Evolutionary conservation across 495 filamentous ascomycete species (phyloP), one percentile per base, ranked within the genome.

Genomic region (Evernia prunastri): DNA sequence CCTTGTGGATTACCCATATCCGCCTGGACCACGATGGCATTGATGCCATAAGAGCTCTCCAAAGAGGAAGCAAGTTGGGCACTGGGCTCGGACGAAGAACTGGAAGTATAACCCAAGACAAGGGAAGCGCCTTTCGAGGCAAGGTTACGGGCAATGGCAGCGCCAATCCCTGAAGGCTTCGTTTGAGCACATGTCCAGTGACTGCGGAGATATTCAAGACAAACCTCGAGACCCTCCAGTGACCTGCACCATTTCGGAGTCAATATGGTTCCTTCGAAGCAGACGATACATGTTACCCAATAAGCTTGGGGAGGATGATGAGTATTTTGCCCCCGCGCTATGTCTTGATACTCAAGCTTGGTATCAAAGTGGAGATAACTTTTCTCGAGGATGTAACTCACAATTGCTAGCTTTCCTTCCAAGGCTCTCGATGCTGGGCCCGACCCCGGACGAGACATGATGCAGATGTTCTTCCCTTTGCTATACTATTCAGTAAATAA

Each of bases 131-230:
- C 89, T 75, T 92, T 91, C 45, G 80, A 78, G 29, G 89, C 89
- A 20, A 92, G 84, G 69, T 94, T 93, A 58, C 81, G 82, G 43
- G 86, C 87, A 68, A 92, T 91, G n/a, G 89, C 87, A 63, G 85
- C 88, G 58, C 92, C 91, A 71, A 96, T 96, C 67, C 91, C 91
- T 95, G 43, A 31, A 20, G 25, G 3, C 40, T 27, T 33, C 35
- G 15, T 20, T 37, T 35, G 27, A 33, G 36, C 36, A 58, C 43
- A 65, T 42, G 42, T 25, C 17, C 20, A 15, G 2, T 23, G 31
- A 37, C 13, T 42, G 10, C 13, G 51, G 31, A 10, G 25, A 0
- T 8, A n/a, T 15, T 13, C 53, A 39, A 59, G 67, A 71, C 74
- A 45, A 73, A 89, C 89, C 88, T 74, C 88, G 78, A 63, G 88